phyloP scores from a whole-genome alignment of 805 yeast genomes.

The Kazachstania africana region DNA sequence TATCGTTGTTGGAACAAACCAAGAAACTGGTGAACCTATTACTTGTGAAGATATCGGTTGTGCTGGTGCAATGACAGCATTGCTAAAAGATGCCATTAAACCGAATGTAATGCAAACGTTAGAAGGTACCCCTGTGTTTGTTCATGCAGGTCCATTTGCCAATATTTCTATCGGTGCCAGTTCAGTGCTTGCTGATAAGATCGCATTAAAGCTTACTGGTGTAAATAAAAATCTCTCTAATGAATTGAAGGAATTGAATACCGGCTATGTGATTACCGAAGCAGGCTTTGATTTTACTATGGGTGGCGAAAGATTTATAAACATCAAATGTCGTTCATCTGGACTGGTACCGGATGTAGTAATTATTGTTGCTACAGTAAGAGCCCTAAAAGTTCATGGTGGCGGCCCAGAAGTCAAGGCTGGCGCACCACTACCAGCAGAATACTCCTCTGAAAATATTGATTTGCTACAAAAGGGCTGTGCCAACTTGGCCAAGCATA shows the following conservation, averaged over 20 bases:
- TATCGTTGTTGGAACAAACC: slow-evolving; percentile 63
- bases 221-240: slow-evolving; percentile 36
- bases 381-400: slow-evolving; percentile 79
- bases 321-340: slow-evolving; percentile 74
- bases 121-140: slow-evolving; percentile 80
- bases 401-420: slow-evolving; percentile 86
- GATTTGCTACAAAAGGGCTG: slow-evolving; percentile 61
- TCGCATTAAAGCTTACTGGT: slow-evolving; percentile 74
- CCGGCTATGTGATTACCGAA: slow-evolving; percentile 75
- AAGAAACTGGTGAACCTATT: slow-evolving; percentile 50
- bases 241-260: slow-evolving; percentile 35
- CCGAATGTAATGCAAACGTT: slow-evolving; percentile 82
- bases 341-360: slow-evolving; percentile 69
- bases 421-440: slow-evolving; percentile 67
- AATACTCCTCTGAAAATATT: slow-evolving; percentile 58
- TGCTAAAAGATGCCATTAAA: slow-evolving; percentile 70
- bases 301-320: slow-evolving; percentile 84
- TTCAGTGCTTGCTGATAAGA: slow-evolving; percentile 68
- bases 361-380: slow-evolving; percentile 71
- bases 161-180: slow-evolving; percentile 81
- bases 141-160: slow-evolving; percentile 85
- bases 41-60: slow-evolving; percentile 78
- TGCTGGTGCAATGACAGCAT: slow-evolving; percentile 78
- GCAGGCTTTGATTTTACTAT: slow-evolving; percentile 86
- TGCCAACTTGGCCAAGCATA: slow-evolving; percentile 67